Evolutionary conservation across 768 basidiomycete species (phyloP).

Genomic region (Tulasnella sp.): DNA sequence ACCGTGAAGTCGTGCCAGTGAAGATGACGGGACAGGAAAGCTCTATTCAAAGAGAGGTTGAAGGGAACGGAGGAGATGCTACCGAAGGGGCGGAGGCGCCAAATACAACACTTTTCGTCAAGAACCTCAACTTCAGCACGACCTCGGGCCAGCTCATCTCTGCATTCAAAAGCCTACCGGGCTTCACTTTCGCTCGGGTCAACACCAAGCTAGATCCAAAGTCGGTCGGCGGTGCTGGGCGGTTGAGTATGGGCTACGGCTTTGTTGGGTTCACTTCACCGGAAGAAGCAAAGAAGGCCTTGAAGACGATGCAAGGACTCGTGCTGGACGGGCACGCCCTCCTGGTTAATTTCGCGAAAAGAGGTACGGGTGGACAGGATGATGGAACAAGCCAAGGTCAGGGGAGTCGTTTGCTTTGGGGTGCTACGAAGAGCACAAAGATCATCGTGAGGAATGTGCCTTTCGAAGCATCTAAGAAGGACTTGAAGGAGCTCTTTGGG

Average conservation of each 20-base stretch:
- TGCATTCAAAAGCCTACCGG: slow-evolving; percentile 73
- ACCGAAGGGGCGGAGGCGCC: slow-evolving; percentile 41
- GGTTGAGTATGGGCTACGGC: slow-evolving; percentile 93
- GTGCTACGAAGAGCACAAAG: slow-evolving; percentile 71
- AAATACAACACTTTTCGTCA: slow-evolving; percentile 88
- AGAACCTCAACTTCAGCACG: slow-evolving; percentile 95
- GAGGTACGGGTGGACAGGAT: slow-evolving; percentile 61
- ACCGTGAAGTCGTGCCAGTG: slow-evolving; percentile 44
- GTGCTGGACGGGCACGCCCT: slow-evolving; percentile 86
- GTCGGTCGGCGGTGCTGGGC: slow-evolving; percentile 52
- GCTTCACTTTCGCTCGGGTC: slow-evolving; percentile 57
- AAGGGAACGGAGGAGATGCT: slow-evolving; percentile 33
- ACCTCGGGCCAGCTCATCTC: slow-evolving; percentile 70
- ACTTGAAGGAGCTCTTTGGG: slow-evolving; percentile 88
- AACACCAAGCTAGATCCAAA: slow-evolving; percentile 75
- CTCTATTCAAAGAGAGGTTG: slow-evolving; percentile 36
- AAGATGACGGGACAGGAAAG: slow-evolving; percentile 51
- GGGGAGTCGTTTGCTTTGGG: not conserved
- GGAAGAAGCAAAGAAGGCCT: slow-evolving; percentile 72
- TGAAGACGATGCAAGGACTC: slow-evolving; percentile 77
- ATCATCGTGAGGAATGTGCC: slow-evolving; percentile 98
- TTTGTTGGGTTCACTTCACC: slow-evolving; percentile 86
- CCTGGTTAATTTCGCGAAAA: slow-evolving; percentile 82
- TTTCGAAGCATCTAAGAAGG: slow-evolving; percentile 93
- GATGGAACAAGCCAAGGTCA: slow-evolving; percentile 36